Base-by-base conservation (phyloP, 2,329 filamentous ascomycete species). In the Trichoderma semiorbis region DNA sequence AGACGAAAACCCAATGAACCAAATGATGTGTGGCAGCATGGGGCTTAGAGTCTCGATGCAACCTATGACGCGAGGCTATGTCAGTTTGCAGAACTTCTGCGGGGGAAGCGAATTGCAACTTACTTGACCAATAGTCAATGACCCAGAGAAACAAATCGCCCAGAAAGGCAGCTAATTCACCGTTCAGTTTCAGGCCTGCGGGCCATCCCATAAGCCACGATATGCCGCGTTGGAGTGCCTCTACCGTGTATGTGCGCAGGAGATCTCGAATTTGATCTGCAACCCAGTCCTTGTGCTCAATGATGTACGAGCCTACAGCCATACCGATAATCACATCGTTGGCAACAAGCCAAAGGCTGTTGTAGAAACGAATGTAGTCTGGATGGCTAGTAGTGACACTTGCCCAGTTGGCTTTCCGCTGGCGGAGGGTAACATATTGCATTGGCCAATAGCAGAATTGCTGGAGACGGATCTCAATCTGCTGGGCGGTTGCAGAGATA, bases 381-480 rank as follows among this genome's bases (percentile, higher is more conserved):
- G 95, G 94, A 80, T 99, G 95, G 77, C 92, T 97, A 62, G 92
- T 96, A 0, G 95, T 98, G 70, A 98, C 92, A 79, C 95, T 98
- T 72, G 94, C 93, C 95, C 96, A 98, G 76, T 97, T 94, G 74
- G 91, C 90, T 79, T 97, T 97, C 50, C 95, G 88, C 78, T 93
- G 91, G n/a, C 95, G 91, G 61, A 99, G 82, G 18, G 94, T 98
- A 57, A 95, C 87, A 79, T 98, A 98, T 80, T 99, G 95, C 82
- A 97, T 94, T 2, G 96, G 97, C 95, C 95, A 98, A 81, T 99
- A 99, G 82, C 95, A 98, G 79, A 98, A 98, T 79, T 99, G 96
- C 79, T 98, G 94, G 26, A 99, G 87, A 6, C 96, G 92, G 75
- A 99, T 98, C 81, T 99, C 96, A 43, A 99, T 91, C 81, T 99